Percentiles rank a stretch among this genome's conserved stretches.
Evolutionary conservation across 2,329 filamentous ascomycete species (phyloP).

Genomic region (Didymella pomorum): DNA sequence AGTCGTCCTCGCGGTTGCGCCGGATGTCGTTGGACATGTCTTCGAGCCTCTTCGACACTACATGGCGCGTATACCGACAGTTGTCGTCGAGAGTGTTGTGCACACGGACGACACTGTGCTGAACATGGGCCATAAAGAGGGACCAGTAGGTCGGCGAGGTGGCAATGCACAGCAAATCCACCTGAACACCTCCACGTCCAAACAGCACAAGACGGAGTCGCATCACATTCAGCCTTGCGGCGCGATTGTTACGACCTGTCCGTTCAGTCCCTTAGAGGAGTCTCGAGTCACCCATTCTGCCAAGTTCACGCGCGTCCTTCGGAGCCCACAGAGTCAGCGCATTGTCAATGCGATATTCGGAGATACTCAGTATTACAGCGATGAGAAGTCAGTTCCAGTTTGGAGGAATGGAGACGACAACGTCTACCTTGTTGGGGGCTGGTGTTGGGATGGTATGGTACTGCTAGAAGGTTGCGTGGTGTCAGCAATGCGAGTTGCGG

Average conservation of each 20-base stretch:
- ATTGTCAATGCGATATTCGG: slow-evolving; percentile 59
- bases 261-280: slow-evolving; percentile 52
- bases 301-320: slow-evolving; percentile 62
- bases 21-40: slow-evolving; percentile 60
- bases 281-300: slow-evolving; percentile 56
- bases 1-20: slow-evolving; percentile 64
- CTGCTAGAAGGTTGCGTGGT: slow-evolving; percentile 67
- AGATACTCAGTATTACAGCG: slow-evolving; percentile 8
- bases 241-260: slow-evolving; percentile 62
- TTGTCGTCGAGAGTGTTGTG: slow-evolving; percentile 59
- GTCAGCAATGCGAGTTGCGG: slow-evolving; percentile 65
- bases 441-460: slow-evolving; percentile 73
- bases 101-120: slow-evolving; percentile 48
- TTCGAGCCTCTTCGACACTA: slow-evolving; percentile 54
- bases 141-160: background rate
- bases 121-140: background rate
- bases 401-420: slow-evolving; percentile 64
- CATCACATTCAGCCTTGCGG: slow-evolving; percentile 62
- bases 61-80: slow-evolving; percentile 58
- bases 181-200: slow-evolving; percentile 45
- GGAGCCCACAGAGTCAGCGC: slow-evolving; percentile 58
- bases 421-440: slow-evolving; percentile 65
- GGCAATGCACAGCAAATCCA: slow-evolving; percentile 39
- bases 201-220: slow-evolving; percentile 57
- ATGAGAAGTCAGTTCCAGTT: slow-evolving; percentile 31